Evolutionary conservation across 164 flowering plant species (phyloP).

Genomic region (Vitis rupestris): DNA sequence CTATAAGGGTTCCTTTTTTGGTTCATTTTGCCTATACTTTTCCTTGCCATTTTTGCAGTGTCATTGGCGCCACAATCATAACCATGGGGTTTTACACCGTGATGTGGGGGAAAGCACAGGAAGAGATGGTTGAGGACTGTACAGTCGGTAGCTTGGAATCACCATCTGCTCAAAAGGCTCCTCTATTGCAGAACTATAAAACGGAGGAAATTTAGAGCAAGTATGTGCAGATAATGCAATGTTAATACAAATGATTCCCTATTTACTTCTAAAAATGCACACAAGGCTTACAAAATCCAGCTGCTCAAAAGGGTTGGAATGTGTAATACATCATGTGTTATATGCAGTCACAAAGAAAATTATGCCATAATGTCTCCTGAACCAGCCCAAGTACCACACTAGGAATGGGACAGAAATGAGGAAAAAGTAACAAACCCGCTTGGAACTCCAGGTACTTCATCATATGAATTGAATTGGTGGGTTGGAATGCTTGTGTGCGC

Average conservation of each 20-base stretch:
- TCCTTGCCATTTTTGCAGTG: constrained; percentile 18
- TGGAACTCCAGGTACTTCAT: too few species aligned
- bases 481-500: too few species aligned
- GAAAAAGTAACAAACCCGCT: too few species aligned
- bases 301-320: neutral
- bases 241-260: neutral
- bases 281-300: neutral
- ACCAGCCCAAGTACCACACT: too few species aligned
- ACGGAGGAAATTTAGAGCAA: constrained; percentile 13
- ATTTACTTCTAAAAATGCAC: neutral
- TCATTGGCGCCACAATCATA: constrained; percentile 32
- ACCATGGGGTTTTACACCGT: constrained; percentile 39
- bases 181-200: constrained; percentile 27
- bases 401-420: too few species aligned
- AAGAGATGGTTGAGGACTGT: constrained; percentile 6
- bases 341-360: neutral
- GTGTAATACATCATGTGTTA: neutral
- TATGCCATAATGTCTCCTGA: too few species aligned
- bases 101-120: constrained; percentile 39
- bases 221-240: neutral
- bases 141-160: constrained; percentile 7
- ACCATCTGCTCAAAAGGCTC: constrained; percentile 6
- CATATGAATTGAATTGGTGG: too few species aligned
- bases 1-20: neutral
- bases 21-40: too few species aligned